Base-by-base conservation (phyloP, 345 rosid species). In the Pelargonium nanum region DNA sequence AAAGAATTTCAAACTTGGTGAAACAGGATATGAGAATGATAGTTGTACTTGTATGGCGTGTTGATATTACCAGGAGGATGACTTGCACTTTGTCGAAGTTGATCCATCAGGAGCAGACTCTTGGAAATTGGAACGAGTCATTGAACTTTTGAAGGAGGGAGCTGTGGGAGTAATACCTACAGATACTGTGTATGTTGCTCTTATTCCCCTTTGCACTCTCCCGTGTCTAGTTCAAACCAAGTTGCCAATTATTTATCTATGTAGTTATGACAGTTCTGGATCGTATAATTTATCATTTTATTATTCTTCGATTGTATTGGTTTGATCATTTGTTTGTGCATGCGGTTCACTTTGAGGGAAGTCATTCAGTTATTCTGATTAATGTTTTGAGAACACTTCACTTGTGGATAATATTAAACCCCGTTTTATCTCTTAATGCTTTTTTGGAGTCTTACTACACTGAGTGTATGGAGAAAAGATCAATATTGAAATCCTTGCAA, bases 161-260 rank as follows among this genome's bases (percentile, higher is more conserved):
- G 98, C 96, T 68, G 96, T 92, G 57, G 98, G 96, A 24, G 89
- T 89, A 66, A 82, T 92, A 60, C 96, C 98, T 59, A 92, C 98
- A 20, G 98, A 92, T 52, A 88, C 96, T 1, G 73, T 87, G 88
- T 92, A 77, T 61, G 75, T 21, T 58, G 3, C 7, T 32, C 19
- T n/a, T 19, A 28, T 40, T 53, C 1, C 45, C 24, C 28, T 50
- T 28, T 9, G 30, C 17, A 44, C 21, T 22, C 6, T 50, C n/a
- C 5, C 4, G 19, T n/a, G 9, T 52, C 25, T 34, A 22, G 22
- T 8, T 12, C 21, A 22, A n/a, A 7, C 24, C 4, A 1, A 26
- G 32, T 23, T 5, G 19, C 0, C 13, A 30, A 55, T 34, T 55
- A 50, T 26, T 61, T 51, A 52, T 22, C 56, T 40, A 15, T 40